Evolutionary conservation across 805 yeast species (phyloP).

Genomic region (Jamesozyma lodderae): DNA sequence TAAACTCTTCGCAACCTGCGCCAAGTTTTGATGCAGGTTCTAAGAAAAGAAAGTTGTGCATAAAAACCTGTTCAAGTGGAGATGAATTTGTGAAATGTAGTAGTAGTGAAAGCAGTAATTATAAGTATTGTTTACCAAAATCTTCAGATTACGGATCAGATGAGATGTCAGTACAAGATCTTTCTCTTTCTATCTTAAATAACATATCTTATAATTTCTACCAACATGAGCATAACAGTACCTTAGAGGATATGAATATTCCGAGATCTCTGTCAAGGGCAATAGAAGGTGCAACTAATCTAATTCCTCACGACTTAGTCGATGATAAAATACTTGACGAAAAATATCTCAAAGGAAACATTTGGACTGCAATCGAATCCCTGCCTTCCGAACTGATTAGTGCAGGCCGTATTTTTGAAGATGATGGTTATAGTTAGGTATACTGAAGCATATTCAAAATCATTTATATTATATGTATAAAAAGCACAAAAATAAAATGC

Average conservation of each 20-base stretch:
- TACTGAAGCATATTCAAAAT: too few species aligned
- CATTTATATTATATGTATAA: too few species aligned
- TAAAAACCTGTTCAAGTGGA: neutral
- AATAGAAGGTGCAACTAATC: constrained; percentile 1
- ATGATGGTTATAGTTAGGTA: constrained; percentile 2
- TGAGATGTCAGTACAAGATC: constrained; percentile 1
- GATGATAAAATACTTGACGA: too few species aligned
- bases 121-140: neutral
- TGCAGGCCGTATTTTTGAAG: constrained; percentile 16
- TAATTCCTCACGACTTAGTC: too few species aligned
- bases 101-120: neutral
- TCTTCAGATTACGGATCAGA: neutral
- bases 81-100: too few species aligned
- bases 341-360: neutral
- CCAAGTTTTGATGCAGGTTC: neutral
- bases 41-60: constrained; percentile 1
- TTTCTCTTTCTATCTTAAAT: constrained; percentile 4
- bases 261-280: constrained; percentile 4
- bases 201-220: constrained; percentile 3
- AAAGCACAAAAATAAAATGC: constrained; percentile 31
- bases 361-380: neutral
- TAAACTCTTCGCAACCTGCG: constrained; percentile 3
- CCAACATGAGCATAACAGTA: constrained; percentile 2
- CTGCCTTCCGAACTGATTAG: constrained; percentile 13
- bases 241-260: constrained; percentile 1